A percentile compares a stretch with the other conserved stretches of the same genome.
Conservation (phyloP, 2,329 filamentous ascomycete genomes). For the Phaeosphaeriaceae sp. region DNA sequence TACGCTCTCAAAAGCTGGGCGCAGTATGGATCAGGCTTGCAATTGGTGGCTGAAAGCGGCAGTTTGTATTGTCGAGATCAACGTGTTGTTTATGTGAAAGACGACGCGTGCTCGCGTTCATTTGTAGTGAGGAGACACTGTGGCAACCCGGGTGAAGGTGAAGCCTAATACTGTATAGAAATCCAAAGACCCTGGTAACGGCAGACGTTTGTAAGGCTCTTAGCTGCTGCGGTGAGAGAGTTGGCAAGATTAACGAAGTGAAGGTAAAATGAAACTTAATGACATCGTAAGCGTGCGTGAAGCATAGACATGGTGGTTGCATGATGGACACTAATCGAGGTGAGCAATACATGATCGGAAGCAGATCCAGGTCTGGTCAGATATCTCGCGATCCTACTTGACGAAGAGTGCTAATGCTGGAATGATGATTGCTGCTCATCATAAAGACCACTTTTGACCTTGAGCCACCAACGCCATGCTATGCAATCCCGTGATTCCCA, state of each 20-base stretch:
- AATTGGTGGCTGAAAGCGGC: not conserved
- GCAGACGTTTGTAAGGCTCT: not conserved
- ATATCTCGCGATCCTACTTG: not conserved
- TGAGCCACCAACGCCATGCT: conserved; percentile 18
- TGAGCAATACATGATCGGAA: not conserved
- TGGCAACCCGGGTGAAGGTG: not conserved
- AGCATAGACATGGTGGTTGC: not conserved
- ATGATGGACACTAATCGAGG: not conserved
- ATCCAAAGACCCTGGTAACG: not conserved
- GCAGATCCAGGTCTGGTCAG: not conserved
- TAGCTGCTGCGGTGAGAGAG: not conserved
- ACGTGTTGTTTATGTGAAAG: not conserved
- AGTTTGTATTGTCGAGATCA: not conserved
- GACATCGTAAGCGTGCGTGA: not conserved
- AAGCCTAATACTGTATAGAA: not conserved
- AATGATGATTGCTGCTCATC: not conserved
- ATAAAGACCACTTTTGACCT: not conserved
- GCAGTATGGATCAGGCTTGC: not conserved
- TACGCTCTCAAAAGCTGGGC: not conserved
- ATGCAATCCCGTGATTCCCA: conserved; percentile 11
- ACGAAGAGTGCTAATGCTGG: not conserved
- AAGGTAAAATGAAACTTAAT: not conserved
- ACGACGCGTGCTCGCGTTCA: not conserved
- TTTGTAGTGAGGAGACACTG: not conserved
- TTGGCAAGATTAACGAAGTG: not conserved